Base-by-base conservation (phyloP, 306 rosid genomes). In the Quercus suber region DNA sequence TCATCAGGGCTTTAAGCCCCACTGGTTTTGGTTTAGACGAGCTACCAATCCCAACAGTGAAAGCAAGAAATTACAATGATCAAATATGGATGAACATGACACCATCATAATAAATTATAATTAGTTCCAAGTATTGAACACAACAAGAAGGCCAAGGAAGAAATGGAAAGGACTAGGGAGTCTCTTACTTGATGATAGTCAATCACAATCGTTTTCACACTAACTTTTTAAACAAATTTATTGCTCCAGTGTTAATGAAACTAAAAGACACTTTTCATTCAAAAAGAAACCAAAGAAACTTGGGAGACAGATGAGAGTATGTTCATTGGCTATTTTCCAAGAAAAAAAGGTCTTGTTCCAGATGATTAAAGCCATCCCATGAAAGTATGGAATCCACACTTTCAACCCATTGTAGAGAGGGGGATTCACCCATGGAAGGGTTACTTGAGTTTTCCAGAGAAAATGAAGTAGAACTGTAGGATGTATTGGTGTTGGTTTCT, bases 311-410 rank as follows among this genome's bases (percentile, higher is more conserved):
- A 53, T 25, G 55, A 41, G 70, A 57, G 71, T 80, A 69, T 79
- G 74, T 18, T 83, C 63, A 78, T 41, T 67, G 64, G 78, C 63
- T 81, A 43, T 86, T 80, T 76, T 70, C 79, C 82, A 78, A 81
- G 78, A 74, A 84, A 80, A 78, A 81, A 80, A 83, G 75, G 64
- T 85, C 91, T 78, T 83, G 87, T 23, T 89, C 86, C 30, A 86
- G 86, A 78, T 79, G 78, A 80, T 81, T 79, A 89, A 88, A 86
- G 15, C 27, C 81, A 73, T 92, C 92, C 96, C 91, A 90, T 33
- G 89, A 74, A 71, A 88, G 84, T 63, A 88, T 71, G 21, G 96
- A 88, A 74, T 89, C 86, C 73, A 89, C 80, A 73, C 61, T 71
- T 65, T 83, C 89, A 76, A 84, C 78, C 94, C 97, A 92, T 56